These are phyloP conservation scores for Rutstroemia sp. DNA, from an alignment of 2,329 filamentous ascomycete genomes.

Conservation along the genomic window DNA sequence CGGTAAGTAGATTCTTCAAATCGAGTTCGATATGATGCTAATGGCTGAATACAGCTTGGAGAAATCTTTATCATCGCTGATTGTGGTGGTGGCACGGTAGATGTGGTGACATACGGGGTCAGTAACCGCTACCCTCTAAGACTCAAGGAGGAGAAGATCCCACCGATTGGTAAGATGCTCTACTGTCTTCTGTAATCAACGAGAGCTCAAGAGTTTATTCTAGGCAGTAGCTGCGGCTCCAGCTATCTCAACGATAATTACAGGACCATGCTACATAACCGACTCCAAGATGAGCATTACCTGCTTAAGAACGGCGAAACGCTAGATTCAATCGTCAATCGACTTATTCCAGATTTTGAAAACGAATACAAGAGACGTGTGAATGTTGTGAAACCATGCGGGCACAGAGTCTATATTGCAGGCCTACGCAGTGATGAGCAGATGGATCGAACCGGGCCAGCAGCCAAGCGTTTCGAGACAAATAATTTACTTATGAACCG, in stretches of 20 bases:
- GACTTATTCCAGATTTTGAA: constrained; percentile 9
- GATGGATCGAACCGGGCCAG: constrained; percentile 1
- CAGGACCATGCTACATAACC: not conserved
- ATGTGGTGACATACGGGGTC: constrained; percentile 25
- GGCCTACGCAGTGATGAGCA: constrained; percentile 10
- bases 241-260: constrained; percentile 11
- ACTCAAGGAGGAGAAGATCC: constrained; percentile 10
- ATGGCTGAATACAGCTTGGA: constrained; percentile 7
- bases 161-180: not conserved
- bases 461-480: constrained; percentile 11
- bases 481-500: constrained; percentile 10
- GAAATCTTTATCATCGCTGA: constrained; percentile 20
- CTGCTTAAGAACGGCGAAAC: constrained; percentile 7
- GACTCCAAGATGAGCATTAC: constrained; percentile 10
- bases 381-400: not conserved
- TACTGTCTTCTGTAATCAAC: not conserved
- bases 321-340: constrained; percentile 6
- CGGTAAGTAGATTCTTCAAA: not conserved
- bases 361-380: constrained; percentile 8
- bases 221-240: constrained; percentile 11
- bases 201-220: not conserved
- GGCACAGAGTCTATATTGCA: constrained; percentile 8
- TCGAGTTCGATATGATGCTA: not conserved
- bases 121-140: constrained; percentile 21
- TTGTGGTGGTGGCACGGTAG: constrained; percentile 26